Percentiles rank a stretch among this genome's conserved stretches.
These are phyloP conservation scores for Arachnopeziza araneosa DNA, from an alignment of 2,329 filamentous ascomycete species.

Conservation along the genomic window DNA sequence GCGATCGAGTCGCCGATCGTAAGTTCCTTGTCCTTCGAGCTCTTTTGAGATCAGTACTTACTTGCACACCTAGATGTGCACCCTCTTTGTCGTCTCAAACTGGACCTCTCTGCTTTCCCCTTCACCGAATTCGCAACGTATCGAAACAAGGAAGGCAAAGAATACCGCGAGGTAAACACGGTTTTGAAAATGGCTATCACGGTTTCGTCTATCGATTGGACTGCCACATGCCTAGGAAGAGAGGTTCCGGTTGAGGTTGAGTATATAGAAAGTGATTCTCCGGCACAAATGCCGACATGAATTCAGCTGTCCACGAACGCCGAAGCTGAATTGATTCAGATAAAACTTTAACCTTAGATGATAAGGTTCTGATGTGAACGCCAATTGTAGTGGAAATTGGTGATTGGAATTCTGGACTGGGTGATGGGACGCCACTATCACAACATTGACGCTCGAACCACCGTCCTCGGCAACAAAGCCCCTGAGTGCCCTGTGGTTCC, in stretches of 20 bases:
- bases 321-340: background rate
- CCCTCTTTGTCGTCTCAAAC: background rate
- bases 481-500: background rate
- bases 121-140: background rate
- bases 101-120: background rate
- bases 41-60: background rate
- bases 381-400: background rate
- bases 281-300: background rate
- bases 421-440: background rate
- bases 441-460: background rate
- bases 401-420: background rate
- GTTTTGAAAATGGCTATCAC: background rate
- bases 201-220: background rate
- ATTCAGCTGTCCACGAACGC: background rate
- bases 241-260: background rate
- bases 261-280: background rate
- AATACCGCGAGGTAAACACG: background rate
- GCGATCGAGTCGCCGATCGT: background rate
- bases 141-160: background rate
- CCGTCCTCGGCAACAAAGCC: background rate
- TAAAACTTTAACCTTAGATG: background rate
- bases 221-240: background rate
- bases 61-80: background rate
- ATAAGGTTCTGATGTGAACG: background rate
- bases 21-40: background rate